Base-by-base conservation (phyloP, 1,284 basidiomycete genomes). In the Melampsora abietis-canadensis region DNA sequence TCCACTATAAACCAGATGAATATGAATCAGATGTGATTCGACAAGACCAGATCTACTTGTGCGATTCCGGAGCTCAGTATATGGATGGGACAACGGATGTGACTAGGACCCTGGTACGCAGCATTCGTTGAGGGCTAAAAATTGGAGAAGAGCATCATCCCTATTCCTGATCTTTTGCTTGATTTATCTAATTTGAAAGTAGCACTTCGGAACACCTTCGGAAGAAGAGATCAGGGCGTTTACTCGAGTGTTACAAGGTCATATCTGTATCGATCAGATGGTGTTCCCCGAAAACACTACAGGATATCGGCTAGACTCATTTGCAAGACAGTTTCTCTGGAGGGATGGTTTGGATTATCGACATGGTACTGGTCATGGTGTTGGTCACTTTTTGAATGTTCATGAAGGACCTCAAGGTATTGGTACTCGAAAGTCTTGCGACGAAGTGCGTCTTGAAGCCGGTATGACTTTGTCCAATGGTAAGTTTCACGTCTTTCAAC, bases 51-150 rank as follows among this genome's bases (percentile, higher is more conserved):
- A 87, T 96, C 66, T 98, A 98, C 82, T 85, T 98, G 3, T 98
- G 94, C 79, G 95, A 98, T 82, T 94, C 92, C 27, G 95, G 95
- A 79, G 84, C 87, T 0, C 94, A 98, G 83, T 97, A 90, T 82
- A 83, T 88, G 37, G 94, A 97, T 79, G 94, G 94, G 14, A 98
- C 95, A 0, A 98, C 95, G 0, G 96, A 98, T 80, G 90, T 92
- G 10, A 97, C 94, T 4, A 85, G 94, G 46, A 95, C 92, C 74
- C 89, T 88, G 87, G 91, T 90, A 80, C 78, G 85, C 40, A 40
- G 10, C 37, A 40, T 40, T 40, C 10, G 12, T 40, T 40, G 37
- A 40, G 37, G 12, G 6, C 47, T 21, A 66, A 78, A 80, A 3
- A n/a, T 82, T 80, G 81, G 46, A 63, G 80, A 57, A n/a, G 47